Conservation (phyloP, 2,329 filamentous ascomycete species). For the Fusarium verrucosum region DNA sequence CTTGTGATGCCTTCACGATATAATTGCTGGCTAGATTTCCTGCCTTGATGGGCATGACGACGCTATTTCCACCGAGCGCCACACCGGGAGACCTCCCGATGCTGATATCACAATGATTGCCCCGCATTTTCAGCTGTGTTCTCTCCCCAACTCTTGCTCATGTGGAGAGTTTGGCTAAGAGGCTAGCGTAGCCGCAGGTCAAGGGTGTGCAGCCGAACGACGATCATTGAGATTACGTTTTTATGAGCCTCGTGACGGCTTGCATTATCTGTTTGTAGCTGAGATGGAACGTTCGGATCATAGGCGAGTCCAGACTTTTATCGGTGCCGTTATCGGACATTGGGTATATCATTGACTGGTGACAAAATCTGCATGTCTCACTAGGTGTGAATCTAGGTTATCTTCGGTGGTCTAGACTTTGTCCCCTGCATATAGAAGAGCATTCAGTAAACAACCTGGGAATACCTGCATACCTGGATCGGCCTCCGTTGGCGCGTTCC, state of each 20-base stretch:
- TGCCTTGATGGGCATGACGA: neutral
- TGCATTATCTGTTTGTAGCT: neutral
- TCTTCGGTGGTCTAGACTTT: neutral
- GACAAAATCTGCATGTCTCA: neutral
- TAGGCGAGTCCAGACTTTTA: too few relatives aligned
- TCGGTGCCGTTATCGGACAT: neutral
- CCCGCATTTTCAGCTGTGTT: neutral
- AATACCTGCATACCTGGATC: too few relatives aligned
- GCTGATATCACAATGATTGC: neutral
- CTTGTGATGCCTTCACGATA: neutral
- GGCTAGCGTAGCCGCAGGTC: slow-evolving; percentile 19
- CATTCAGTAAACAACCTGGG: too few relatives aligned
- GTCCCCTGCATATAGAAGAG: neutral
- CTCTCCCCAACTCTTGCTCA: neutral
- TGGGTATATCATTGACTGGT: neutral
- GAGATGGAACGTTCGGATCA: neutral
- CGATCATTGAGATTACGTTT: neutral
- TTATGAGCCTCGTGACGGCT: neutral
- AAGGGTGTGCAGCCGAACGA: neutral
- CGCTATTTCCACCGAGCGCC: neutral
- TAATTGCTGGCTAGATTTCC: neutral
- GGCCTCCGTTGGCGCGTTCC: too few relatives aligned
- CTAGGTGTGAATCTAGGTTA: neutral
- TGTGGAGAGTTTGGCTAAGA: neutral
- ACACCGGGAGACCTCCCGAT: slow-evolving; percentile 12